Evolutionary conservation across 1,284 basidiomycete genomes (phyloP).

Genomic region (Naganishia albida): DNA sequence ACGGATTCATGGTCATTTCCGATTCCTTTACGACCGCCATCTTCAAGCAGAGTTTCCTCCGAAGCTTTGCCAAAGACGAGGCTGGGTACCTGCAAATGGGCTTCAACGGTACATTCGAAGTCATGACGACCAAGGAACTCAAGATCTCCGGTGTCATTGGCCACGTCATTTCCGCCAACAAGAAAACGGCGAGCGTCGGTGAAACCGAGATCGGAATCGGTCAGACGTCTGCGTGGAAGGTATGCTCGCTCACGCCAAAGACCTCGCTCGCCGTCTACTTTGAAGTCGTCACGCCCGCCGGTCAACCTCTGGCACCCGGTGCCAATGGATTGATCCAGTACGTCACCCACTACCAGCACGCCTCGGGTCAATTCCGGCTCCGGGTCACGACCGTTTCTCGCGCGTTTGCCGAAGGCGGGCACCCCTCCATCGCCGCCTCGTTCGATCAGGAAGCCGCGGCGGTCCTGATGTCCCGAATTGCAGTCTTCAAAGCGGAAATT

Average conservation of each 20-base stretch:
- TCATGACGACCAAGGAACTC: conserved; percentile 98
- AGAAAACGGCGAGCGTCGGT: conserved; percentile 94
- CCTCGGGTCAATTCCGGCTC: conserved; percentile 88
- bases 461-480: conserved; percentile 97
- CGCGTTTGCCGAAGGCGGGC: conserved; percentile 95
- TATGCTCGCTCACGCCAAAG: conserved; percentile 85
- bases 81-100: conserved; percentile 94
- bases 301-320: conserved; percentile 85
- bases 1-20: conserved; percentile 92
- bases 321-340: conserved; percentile 97
- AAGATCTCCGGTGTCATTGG: conserved; percentile 98
- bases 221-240: conserved; percentile 98
- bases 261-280: conserved; percentile 95
- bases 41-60: conserved; percentile 97
- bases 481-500: conserved; percentile 99
- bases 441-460: conserved; percentile 99
- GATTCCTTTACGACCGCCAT: conserved; percentile 98
- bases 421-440: conserved; percentile 85
- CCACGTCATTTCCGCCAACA: conserved; percentile 94
- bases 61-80: conserved; percentile 91
- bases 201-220: conserved; percentile 99
- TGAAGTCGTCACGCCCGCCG: conserved; percentile 98
- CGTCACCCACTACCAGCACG: conserved; percentile 97
- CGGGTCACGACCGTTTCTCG: conserved; percentile 96
- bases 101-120: conserved; percentile 98